Evolutionary conservation across 768 basidiomycete genomes (phyloP).

Genomic region (Candolleomyces eurysporus): DNA sequence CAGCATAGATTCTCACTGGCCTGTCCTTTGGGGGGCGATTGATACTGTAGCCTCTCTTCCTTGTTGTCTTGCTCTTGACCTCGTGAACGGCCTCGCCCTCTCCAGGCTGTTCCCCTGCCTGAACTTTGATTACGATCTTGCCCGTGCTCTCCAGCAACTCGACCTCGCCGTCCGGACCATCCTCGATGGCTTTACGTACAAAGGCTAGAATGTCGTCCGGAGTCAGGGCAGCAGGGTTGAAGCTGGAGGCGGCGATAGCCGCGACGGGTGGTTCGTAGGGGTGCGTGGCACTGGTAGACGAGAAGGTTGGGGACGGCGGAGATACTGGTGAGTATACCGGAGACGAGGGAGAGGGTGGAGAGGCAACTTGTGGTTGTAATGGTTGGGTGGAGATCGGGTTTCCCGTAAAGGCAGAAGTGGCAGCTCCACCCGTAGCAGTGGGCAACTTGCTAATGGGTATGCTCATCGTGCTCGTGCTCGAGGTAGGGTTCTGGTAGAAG

Average conservation of each 20-base stretch:
- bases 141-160: slow-evolving; percentile 5
- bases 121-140: not conserved
- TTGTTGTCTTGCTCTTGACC: not conserved
- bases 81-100: not conserved
- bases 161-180: slow-evolving; percentile 49
- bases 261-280: slow-evolving; percentile 41
- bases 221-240: slow-evolving; percentile 67
- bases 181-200: slow-evolving; percentile 73
- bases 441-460: not conserved
- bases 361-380: slow-evolving; percentile 10
- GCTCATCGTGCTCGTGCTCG: slow-evolving; percentile 1
- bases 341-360: slow-evolving; percentile 32
- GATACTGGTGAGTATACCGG: slow-evolving; percentile 20
- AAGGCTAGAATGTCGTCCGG: slow-evolving; percentile 79
- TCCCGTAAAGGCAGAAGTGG: not conserved
- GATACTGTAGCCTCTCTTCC: slow-evolving; percentile 59
- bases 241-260: slow-evolving; percentile 34
- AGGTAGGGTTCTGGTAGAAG: not conserved
- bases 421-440: not conserved
- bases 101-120: not conserved
- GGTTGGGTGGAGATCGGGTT: slow-evolving; percentile 14
- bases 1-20: slow-evolving; percentile 89
- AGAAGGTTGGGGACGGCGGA: slow-evolving; percentile 5
- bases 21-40: slow-evolving; percentile 79
- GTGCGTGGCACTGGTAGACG: slow-evolving; percentile 16